These are phyloP conservation scores for Sordaria brevicollis DNA, from an alignment of 495 filamentous ascomycete genomes.

Conservation along the genomic window DNA sequence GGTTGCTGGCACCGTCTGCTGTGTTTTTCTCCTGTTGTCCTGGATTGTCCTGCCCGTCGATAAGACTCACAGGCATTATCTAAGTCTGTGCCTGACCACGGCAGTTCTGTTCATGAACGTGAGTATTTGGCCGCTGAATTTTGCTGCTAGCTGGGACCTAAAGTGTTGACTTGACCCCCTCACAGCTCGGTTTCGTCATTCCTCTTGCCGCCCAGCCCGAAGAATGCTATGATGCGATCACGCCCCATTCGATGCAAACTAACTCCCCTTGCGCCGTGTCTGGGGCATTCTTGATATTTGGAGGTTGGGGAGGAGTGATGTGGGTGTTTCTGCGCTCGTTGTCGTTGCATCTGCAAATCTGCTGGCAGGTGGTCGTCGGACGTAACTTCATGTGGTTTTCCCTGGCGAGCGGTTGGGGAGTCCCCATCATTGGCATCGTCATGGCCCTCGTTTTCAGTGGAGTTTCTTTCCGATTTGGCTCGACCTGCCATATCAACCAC, in stretches of 20 bases:
- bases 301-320: conserved; percentile 70
- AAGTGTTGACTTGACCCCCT: background rate
- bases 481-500: conserved; percentile 88
- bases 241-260: conserved; percentile 84
- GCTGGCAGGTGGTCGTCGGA: conserved; percentile 88
- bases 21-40: conserved; percentile 68
- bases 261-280: conserved; percentile 77
- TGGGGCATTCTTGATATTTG: conserved; percentile 72
- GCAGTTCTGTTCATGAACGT: conserved; percentile 70
- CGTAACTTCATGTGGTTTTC: conserved; percentile 83
- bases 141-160: conserved; percentile 13
- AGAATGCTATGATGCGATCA: conserved; percentile 83
- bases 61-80: conserved; percentile 83
- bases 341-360: conserved; percentile 93
- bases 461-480: conserved; percentile 86
- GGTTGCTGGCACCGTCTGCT: conserved; percentile 59
- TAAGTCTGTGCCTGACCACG: conserved; percentile 75
- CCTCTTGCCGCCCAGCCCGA: conserved; percentile 71
- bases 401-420: conserved; percentile 69
- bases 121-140: conserved; percentile 1
- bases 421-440: conserved; percentile 62
- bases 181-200: conserved; percentile 73
- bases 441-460: conserved; percentile 76
- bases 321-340: conserved; percentile 89
- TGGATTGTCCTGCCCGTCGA: conserved; percentile 79